Evolutionary conservation across 352 stramenopile species (phyloP).

Genomic region (Globisporangium echinulatum): DNA sequence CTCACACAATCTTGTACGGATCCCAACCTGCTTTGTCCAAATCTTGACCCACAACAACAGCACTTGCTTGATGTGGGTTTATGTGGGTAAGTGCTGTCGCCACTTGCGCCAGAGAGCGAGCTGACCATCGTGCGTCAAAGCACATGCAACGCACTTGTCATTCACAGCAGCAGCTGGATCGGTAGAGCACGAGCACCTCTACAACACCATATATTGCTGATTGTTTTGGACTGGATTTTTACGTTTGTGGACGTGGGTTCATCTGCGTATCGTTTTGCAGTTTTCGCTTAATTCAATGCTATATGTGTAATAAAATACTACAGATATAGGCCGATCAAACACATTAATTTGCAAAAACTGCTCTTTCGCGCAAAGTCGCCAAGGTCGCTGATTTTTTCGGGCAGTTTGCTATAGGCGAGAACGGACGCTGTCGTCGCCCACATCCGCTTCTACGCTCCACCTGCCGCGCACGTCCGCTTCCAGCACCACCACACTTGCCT

Average conservation of each 20-base stretch:
- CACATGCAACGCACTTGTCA: not conserved
- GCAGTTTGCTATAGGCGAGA: not conserved
- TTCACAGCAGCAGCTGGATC: too few relatives aligned
- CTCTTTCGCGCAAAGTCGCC: not conserved
- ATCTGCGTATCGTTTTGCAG: not conserved
- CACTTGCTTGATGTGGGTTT: not conserved
- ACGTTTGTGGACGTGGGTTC: too few relatives aligned
- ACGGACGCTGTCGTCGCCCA: not conserved
- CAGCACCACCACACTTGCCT: not conserved
- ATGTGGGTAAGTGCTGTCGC: not conserved
- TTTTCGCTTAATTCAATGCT: not conserved
- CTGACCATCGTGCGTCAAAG: not conserved
- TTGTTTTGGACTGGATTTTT: too few relatives aligned
- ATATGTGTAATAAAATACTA: not conserved
- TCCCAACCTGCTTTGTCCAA: too few relatives aligned
- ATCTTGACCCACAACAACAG: not conserved
- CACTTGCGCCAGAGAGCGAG: not conserved
- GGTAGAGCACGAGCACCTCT: too few relatives aligned
- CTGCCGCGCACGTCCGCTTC: not conserved
- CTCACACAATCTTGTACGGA: too few relatives aligned
- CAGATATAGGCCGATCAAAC: too few relatives aligned
- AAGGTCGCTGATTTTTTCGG: constrained; percentile 8
- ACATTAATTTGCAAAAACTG: too few relatives aligned
- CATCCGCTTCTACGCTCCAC: not conserved
- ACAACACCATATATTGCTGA: too few relatives aligned